Conservation (phyloP, 129 eudicot genomes). For the Flaveria brownii region DNA sequence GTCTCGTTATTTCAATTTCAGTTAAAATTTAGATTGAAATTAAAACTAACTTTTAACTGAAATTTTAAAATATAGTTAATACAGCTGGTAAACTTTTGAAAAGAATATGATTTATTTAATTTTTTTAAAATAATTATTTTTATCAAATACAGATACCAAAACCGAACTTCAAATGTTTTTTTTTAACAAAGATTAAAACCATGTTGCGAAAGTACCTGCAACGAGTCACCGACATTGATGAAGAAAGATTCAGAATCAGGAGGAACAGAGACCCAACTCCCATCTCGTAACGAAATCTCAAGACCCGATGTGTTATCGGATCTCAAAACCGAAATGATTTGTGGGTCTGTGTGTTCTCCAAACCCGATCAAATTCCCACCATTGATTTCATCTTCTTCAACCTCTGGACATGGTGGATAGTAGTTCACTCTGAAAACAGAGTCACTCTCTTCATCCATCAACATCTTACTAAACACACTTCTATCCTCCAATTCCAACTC, state of each 20-base stretch:
- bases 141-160: no score
- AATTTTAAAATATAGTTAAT: no score
- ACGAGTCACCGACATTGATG: slow-evolving; percentile 47
- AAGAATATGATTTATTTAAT: no score
- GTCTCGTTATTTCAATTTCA: no score
- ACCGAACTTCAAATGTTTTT: no score
- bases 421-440: slow-evolving; percentile 43
- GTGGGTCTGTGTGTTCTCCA: slow-evolving; percentile 49
- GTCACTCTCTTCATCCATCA: slow-evolving; percentile 42
- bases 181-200: not conserved
- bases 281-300: slow-evolving; percentile 33
- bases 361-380: slow-evolving; percentile 42
- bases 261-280: slow-evolving; percentile 38
- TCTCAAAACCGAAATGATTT: slow-evolving; percentile 39
- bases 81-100: no score
- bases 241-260: slow-evolving; percentile 38
- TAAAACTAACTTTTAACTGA: no score
- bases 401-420: slow-evolving; percentile 40
- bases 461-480: slow-evolving; percentile 70
- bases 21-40: no score
- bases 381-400: slow-evolving; percentile 24
- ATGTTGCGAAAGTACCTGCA: slow-evolving; percentile 26
- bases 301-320: slow-evolving; percentile 57
- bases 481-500: slow-evolving; percentile 58
- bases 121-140: no score